These are phyloP conservation scores for Blastomyces parvus DNA, from an alignment of 2,329 filamentous ascomycete genomes.

Conservation along the genomic window DNA sequence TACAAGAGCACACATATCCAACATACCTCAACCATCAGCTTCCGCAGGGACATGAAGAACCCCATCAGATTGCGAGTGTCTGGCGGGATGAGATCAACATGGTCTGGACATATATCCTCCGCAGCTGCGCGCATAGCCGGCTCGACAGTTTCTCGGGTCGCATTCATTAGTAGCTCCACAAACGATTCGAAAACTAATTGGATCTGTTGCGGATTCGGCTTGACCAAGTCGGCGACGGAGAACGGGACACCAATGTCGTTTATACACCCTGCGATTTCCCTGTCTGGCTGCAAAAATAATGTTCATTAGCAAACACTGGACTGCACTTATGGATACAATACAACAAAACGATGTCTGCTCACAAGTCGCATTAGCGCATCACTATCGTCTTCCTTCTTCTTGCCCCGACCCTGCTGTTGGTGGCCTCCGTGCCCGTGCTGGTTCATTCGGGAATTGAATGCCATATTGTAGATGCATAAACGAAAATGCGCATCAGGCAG, in stretches of 20 bases:
- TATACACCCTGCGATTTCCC: slow-evolving; percentile 92
- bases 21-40: slow-evolving; percentile 58
- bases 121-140: slow-evolving; percentile 90
- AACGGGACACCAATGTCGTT: slow-evolving; percentile 93
- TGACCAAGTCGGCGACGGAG: slow-evolving; percentile 74
- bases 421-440: slow-evolving; percentile 39
- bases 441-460: slow-evolving; percentile 45
- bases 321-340: not conserved
- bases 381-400: slow-evolving; percentile 49
- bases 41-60: slow-evolving; percentile 77
- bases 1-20: not conserved
- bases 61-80: slow-evolving; percentile 94
- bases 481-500: slow-evolving; percentile 1
- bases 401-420: slow-evolving; percentile 38
- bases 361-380: slow-evolving; percentile 51
- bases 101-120: slow-evolving; percentile 70
- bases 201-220: slow-evolving; percentile 87
- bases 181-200: slow-evolving; percentile 99
- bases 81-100: slow-evolving; percentile 69
- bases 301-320: slow-evolving; percentile 6
- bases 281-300: slow-evolving; percentile 43
- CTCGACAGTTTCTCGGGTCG: slow-evolving; percentile 84
- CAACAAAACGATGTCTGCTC: slow-evolving; percentile 15
- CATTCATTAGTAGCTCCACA: slow-evolving; percentile 85
- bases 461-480: slow-evolving; percentile 28